Evolutionary conservation across 805 yeast species (phyloP), one percentile per base, ranked within the genome.

Genomic region (Suhomyces pyralidae): DNA sequence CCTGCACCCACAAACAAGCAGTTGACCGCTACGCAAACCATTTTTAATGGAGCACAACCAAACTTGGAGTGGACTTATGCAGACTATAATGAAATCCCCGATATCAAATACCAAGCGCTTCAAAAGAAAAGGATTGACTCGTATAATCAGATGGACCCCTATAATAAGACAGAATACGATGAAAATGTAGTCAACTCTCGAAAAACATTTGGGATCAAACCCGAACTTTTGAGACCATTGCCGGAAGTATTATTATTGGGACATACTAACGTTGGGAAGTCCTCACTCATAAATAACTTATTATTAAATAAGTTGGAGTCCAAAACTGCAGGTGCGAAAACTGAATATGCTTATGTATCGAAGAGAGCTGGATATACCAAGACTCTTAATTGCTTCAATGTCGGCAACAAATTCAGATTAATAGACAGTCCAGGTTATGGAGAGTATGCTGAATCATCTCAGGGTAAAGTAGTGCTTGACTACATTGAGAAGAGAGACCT

Each of bases 351-450:
- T 7, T 79, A 64, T 57, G 80, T 82, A 1, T 81, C 86, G 0
- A 70, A 69, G 53, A 70, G 73, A 55, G 83, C 85, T 19, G 89
- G 88, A 6, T 80, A 69, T 56, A 82, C 86, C 3, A 78, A 79
- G 49, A 79, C 93, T 3, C 69, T 91, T 62, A 88, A 88, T 62
- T 84, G 89, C 57, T 91, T 79, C 69, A 86, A 83, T 53, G 68
- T 88, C 10, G 87, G 87, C 3, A 80, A 81, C 47, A 72, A 78
- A 51, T 72, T 92, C 44, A 73, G 90, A 55, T 61, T 92, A 3
- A 81, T 90, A 2, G 98, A 92, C 64, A 80, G 90, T 22, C 98
- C 98, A 0, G 98, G 98, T 0, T 92, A 92, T 65, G 98, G 98
- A 2, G 78, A 70, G 40, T 82, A 78, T 55, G 91, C 96, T 15